Evolutionary conservation across 495 filamentous ascomycete genomes (phyloP).

Genomic region (Apodospora peruviana): DNA sequence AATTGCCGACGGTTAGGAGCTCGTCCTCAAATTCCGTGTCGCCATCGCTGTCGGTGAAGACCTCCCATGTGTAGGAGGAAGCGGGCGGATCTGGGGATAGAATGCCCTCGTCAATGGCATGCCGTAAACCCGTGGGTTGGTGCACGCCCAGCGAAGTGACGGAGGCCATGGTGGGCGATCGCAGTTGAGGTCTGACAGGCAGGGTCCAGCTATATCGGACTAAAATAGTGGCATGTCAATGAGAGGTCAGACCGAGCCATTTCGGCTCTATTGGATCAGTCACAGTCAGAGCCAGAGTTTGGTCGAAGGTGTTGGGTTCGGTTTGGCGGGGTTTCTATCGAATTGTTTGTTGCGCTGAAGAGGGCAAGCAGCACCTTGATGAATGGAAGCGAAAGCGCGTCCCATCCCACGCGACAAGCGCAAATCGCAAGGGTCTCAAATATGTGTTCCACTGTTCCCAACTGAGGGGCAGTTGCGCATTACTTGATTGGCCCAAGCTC

Average conservation of each 20-base stretch:
- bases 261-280: not conserved
- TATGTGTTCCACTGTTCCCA: no score
- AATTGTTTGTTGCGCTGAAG: not conserved
- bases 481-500: conserved; percentile 23
- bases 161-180: conserved; percentile 64
- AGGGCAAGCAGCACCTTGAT: not conserved
- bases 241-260: conserved; percentile 6
- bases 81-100: conserved; percentile 62
- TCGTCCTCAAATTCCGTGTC: conserved; percentile 64
- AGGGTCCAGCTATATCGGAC: not conserved
- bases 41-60: conserved; percentile 38
- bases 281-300: not conserved
- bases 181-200: not conserved
- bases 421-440: conserved; percentile 4
- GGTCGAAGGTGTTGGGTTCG: not conserved
- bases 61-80: conserved; percentile 68
- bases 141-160: conserved; percentile 85
- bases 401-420: not conserved
- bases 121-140: conserved; percentile 73
- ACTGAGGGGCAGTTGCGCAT: conserved; percentile 13
- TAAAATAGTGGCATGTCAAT: not conserved
- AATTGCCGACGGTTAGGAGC: conserved; percentile 72
- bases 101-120: conserved; percentile 76
- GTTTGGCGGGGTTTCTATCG: not conserved
- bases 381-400: conserved; percentile 11